Evolutionary conservation across 306 rosid species (phyloP).

Genomic region (Prunus kanzakura): DNA sequence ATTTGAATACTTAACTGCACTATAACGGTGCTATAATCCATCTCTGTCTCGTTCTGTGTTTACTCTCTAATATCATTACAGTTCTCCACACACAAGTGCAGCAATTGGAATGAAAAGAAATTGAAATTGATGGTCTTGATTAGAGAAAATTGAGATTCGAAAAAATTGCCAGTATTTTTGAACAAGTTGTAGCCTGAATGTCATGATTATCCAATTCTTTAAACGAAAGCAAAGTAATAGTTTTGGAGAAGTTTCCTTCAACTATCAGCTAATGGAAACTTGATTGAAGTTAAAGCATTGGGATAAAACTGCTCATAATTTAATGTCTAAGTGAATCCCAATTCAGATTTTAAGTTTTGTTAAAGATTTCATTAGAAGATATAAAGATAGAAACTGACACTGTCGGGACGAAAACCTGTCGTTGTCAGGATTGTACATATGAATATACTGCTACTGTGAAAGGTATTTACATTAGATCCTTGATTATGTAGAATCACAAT

Average conservation of each 20-base stretch:
- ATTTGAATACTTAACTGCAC: background rate
- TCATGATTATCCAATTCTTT: background rate
- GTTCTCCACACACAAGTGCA: background rate
- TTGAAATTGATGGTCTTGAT: background rate
- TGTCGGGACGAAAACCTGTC: background rate
- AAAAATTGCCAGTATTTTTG: background rate
- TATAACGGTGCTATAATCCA: background rate
- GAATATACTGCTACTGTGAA: background rate
- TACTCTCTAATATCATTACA: background rate
- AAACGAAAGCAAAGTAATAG: background rate
- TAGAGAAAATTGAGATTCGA: background rate
- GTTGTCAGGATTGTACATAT: background rate
- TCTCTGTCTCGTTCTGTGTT: background rate
- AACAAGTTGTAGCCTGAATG: background rate
- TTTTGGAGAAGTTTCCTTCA: background rate
- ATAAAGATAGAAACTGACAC: background rate
- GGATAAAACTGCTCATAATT: background rate
- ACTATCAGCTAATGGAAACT: background rate
- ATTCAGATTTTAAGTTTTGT: background rate
- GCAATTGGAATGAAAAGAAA: background rate
- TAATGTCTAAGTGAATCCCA: constrained; percentile 3
- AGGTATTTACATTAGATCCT: background rate
- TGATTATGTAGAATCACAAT: background rate
- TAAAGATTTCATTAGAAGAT: background rate
- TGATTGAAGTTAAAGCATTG: background rate